Percentiles rank a stretch among this genome's conserved stretches.
Conservation (phyloP, 352 stramenopile species). For the Phytophthora pini region DNA sequence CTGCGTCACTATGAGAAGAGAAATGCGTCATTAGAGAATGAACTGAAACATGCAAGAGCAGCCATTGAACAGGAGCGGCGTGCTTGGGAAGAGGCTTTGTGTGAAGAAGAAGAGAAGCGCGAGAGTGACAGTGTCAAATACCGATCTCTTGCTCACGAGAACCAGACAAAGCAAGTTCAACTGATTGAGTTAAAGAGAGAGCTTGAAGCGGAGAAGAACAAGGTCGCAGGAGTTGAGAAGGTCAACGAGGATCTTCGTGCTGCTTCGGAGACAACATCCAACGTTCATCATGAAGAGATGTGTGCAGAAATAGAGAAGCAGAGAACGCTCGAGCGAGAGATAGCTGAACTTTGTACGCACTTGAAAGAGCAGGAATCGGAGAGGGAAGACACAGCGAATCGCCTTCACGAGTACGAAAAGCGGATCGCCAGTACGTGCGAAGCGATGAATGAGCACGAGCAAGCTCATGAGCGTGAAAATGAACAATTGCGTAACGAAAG, state of each 20-base stretch:
- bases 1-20: constrained; percentile 40
- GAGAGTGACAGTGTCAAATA: constrained; percentile 34
- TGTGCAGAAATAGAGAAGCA: constrained; percentile 9
- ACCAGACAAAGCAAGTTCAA: constrained; percentile 31
- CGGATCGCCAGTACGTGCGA: constrained; percentile 72
- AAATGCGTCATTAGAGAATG: constrained; percentile 24
- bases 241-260: constrained; percentile 20
- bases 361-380: constrained; percentile 58
- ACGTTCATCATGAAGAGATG: constrained; percentile 31
- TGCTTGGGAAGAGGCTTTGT: constrained; percentile 36
- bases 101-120: constrained; percentile 34
- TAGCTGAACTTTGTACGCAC: constrained; percentile 40
- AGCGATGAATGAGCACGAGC: constrained; percentile 77
- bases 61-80: constrained; percentile 36
- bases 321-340: constrained; percentile 36
- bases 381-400: constrained; percentile 68
- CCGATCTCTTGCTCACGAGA: constrained; percentile 44
- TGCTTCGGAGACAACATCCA: constrained; percentile 15
- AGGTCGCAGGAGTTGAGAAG: constrained; percentile 15
- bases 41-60: constrained; percentile 26
- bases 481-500: constrained; percentile 49
- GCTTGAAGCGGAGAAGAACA: constrained; percentile 30
- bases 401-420: constrained; percentile 77
- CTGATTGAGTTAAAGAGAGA: constrained; percentile 40
- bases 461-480: constrained; percentile 63